Evolutionary conservation across 345 rosid genomes (phyloP).

Genomic region (Stellera chamaejasme): DNA sequence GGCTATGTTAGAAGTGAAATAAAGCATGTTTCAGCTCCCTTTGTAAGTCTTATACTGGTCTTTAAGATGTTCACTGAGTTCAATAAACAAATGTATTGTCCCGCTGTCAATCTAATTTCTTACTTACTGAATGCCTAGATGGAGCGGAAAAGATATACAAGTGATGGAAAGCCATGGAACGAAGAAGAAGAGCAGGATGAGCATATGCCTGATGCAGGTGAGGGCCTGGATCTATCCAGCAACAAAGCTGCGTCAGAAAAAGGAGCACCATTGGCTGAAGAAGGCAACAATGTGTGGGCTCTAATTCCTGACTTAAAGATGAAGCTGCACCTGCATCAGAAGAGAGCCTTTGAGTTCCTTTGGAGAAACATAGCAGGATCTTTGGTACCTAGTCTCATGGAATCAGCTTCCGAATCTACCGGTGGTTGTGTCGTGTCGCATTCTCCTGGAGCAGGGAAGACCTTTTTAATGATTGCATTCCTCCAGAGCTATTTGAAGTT

Average conservation of each 20-base stretch:
- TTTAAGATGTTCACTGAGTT: too few relatives aligned
- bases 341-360: constrained; percentile 82
- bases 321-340: constrained; percentile 73
- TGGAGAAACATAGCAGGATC: constrained; percentile 85
- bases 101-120: constrained; percentile 1
- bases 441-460: constrained; percentile 94
- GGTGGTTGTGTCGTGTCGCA: constrained; percentile 97
- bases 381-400: constrained; percentile 50
- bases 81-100: too few relatives aligned
- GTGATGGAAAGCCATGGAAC: constrained; percentile 23
- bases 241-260: constrained; percentile 18
- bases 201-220: constrained; percentile 20
- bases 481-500: constrained; percentile 78
- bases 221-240: constrained; percentile 19
- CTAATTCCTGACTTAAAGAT: constrained; percentile 63
- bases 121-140: constrained; percentile 23
- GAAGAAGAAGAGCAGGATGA: constrained; percentile 26
- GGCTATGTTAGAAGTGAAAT: constrained; percentile 73
- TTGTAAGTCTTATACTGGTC: constrained; percentile 48
- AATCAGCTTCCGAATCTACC: constrained; percentile 31
- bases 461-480: constrained; percentile 84
- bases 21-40: constrained; percentile 57
- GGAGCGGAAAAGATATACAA: constrained; percentile 30
- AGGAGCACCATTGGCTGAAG: constrained; percentile 30
- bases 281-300: constrained; percentile 68